Conservation (phyloP, 2,329 filamentous ascomycete genomes). For the Pseudogymnoascus sp. region DNA sequence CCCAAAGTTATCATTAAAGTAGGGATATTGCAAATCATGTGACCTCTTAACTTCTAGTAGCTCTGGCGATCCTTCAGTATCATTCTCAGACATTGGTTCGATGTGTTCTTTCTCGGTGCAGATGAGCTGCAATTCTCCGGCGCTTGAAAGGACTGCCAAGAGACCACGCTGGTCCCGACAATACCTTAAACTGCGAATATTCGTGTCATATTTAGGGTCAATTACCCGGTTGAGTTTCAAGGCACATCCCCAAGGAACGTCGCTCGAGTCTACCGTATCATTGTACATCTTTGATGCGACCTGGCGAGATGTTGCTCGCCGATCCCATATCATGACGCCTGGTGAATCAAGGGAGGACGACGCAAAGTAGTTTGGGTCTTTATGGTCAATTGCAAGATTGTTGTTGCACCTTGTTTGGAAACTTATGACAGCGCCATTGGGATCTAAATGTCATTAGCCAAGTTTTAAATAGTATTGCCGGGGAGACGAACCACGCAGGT, state of each 20-base stretch:
- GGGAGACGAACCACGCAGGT: constrained; percentile 57
- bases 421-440: constrained; percentile 45
- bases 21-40: constrained; percentile 54
- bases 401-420: constrained; percentile 62
- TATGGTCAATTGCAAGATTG: constrained; percentile 68
- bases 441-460: constrained; percentile 32
- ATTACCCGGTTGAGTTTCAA: constrained; percentile 51
- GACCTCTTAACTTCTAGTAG: constrained; percentile 52
- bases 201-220: constrained; percentile 45
- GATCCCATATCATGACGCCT: constrained; percentile 70
- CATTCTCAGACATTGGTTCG: constrained; percentile 35
- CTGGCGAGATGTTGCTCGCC: constrained; percentile 50
- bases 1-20: constrained; percentile 40
- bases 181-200: constrained; percentile 56
- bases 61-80: constrained; percentile 47
- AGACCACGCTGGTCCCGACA: constrained; percentile 55
- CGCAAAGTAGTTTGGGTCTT: constrained; percentile 76
- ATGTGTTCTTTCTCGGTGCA: constrained; percentile 49
- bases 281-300: constrained; percentile 47
- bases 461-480: not conserved
- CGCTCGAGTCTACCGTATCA: constrained; percentile 52
- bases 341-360: constrained; percentile 71
- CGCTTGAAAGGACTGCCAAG: constrained; percentile 53
- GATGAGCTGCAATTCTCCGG: constrained; percentile 55
- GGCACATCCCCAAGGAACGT: constrained; percentile 55